Base-by-base conservation (phyloP, 2,329 filamentous ascomycete genomes). In the Calycina marina region DNA sequence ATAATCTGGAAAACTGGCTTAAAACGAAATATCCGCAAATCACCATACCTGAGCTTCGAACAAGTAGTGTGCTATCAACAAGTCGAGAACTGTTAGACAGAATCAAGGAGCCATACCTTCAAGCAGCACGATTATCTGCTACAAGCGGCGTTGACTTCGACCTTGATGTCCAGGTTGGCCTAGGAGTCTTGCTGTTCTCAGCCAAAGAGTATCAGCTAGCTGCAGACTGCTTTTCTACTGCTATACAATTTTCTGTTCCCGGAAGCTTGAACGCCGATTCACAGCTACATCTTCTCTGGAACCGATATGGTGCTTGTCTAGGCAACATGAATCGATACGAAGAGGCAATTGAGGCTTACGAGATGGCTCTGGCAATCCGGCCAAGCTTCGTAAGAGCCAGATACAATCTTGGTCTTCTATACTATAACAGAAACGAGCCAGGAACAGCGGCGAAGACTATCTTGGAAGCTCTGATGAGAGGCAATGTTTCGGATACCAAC, bases 161-260 rank as follows among this genome's bases (percentile, higher is more conserved):
- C 18, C 18, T 20, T 9, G 26, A 35, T 9, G 33, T 35, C 11
- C 33, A 35, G 18, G 15, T 35, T n/a, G 33, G 25, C 14, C 28
- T 35, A 4, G 33, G 33, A 11, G 28, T 35, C 11, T 20, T 35
- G 4, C 25, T 30, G 14, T 35, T 35, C 15, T 31, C 33, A 5
- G 15, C 28, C 6, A 10, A 18, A 15, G 10, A 25, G 10, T 31
- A 35, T 20, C 11, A 20, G 20, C 10, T 31, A 25, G 33, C 33
- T 14, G 33, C 33, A 11, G 33, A 35, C 16, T 35, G 33, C 14
- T 35, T 35, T 18, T 70, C 70, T 3, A 72, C 72, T 4, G 72
- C 72, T 10, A 77, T 54, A 57, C 68, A 74, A 45, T 76, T 67
- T 43, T 77, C 72, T 20, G n/a, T 12, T 2, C 72, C 72, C 8